Evolutionary conservation across 805 yeast genomes (phyloP), one percentile per base, ranked within the genome.

Genomic region (Myxozyma neotropica): DNA sequence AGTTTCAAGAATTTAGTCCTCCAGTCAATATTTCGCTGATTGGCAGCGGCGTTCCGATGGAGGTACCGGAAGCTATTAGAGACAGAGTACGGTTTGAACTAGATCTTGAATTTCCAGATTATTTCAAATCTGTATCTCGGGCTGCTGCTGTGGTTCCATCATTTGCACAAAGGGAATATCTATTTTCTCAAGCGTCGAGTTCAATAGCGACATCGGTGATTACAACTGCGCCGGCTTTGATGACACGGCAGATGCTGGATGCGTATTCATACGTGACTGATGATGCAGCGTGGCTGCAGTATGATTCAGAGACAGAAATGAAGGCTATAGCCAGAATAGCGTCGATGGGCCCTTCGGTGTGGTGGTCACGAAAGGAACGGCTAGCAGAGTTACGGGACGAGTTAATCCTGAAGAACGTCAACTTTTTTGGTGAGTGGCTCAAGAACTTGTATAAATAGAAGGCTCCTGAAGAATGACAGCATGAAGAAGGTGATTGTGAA

Each of bases 171-270:
- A 7, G 29, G 2, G 49, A 55, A 5, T 62, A 62, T 40, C 6
- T 46, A 4, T n/a, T 38, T 27, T 50, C 56, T 15, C 63, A 57
- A n/a, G 66, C 66, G 26, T 56, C 61, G 21, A 39, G 53, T n/a
- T 50, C 65, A 15, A 55, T 57, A 33, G 66, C 66, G 23, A 56
- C 65, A 5, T 40, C 65, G 4, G 43, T 62, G 12, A 55, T 53
- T 17, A 57, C 55, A 4, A 52, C 47, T 17, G 40, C 61, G 35
- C 66, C 66, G 36, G 58, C 58, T 7, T 33, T 61, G 27, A 19
- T 59, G 36, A 48, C 59, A 4, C 23, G 35, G 31, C n/a, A 51
- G 46, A 58, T 61, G 58, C 46, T 50, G 38, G 35, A 29, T 3
- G 61, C 64, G 8, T 61, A 61, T 40, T 24, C 58, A 12, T 36